Conservation (phyloP, 1,284 basidiomycete genomes). For the Sporisorium sorghi region DNA sequence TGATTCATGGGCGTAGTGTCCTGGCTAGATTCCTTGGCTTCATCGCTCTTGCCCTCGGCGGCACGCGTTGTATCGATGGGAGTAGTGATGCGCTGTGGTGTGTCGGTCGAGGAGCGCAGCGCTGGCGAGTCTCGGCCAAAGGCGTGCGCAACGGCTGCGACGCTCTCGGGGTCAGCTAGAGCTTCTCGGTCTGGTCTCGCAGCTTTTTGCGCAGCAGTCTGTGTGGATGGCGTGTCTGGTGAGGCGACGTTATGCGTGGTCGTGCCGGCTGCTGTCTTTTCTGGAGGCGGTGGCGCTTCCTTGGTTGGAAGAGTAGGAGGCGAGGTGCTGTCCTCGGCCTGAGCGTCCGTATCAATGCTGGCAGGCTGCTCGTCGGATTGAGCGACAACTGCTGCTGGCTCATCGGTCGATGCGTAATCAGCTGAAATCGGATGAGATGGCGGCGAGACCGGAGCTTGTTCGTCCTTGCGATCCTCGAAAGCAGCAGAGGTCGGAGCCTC, state of each 20-base stretch:
- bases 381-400: not conserved
- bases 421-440: not conserved
- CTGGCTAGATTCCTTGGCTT: slow-evolving; percentile 2
- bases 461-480: not conserved
- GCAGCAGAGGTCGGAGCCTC: not conserved
- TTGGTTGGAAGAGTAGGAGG: slow-evolving; percentile 29
- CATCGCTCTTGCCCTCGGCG: not conserved
- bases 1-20: not conserved
- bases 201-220: slow-evolving; percentile 3
- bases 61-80: slow-evolving; percentile 6
- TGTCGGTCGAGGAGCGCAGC: slow-evolving; percentile 30
- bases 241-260: not conserved
- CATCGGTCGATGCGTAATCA: not conserved
- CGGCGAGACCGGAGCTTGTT: not conserved
- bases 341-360: not conserved
- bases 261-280: not conserved
- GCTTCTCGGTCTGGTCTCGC: slow-evolving; percentile 18
- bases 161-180: slow-evolving; percentile 44
- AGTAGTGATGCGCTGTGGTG: slow-evolving; percentile 23
- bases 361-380: not conserved
- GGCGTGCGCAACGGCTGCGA: slow-evolving; percentile 55
- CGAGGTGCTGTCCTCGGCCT: slow-evolving; percentile 2
- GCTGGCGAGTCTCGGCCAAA: slow-evolving; percentile 49
- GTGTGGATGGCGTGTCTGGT: slow-evolving; percentile 11
- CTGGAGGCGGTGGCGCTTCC: slow-evolving; percentile 17